Base-by-base conservation (phyloP, 78 protist species). In the Dictyostelium discoideum region DNA sequence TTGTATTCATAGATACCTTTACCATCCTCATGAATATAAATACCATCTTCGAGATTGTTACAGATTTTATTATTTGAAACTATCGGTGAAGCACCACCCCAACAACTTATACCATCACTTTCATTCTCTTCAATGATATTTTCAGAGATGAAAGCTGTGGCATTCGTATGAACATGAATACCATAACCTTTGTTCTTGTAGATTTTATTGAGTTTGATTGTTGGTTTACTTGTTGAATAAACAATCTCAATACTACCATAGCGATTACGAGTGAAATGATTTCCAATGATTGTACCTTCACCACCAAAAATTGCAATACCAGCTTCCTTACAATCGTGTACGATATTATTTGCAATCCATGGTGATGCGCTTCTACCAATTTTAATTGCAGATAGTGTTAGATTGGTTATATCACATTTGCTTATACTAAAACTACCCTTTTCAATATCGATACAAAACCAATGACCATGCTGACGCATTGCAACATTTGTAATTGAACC, bases 221-320 rank as follows among this genome's bases (percentile, higher is more conserved):
- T 72, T 32, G 95, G 95, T 18, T 83, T 80, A 2, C 83, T 18
- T 13, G 95, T 90, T 8, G 88, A 82, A 50, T 90, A 90, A 1
- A 90, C 95, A 7, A 90, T 50, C n/a, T 90, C 95, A 0, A 90
- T 82, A 1, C 85, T 72, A 11, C 95, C 95, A 72, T 90, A 90
- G 24, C 95, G 74, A 72, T 90, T 90, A n/a, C 95, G 65, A 48
- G 95, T 90, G 65, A 90, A 90, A 54, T 80, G 60, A 50, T 90
- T 90, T 22, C 95, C 95, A 82, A 90, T 83, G 42, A 90, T 90
- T 5, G 95, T 82, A 54, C 95, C 95, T 16, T 90, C 88, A 39
- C 95, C 95, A 80, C 95, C 95, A 72, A 90, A 90, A 18, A 90
- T 90, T 11, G 95, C 95, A 50, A 90, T 90, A 83, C 95, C 95